Base-by-base conservation (phyloP, 495 filamentous ascomycete species). In the Penicillium arizonense region DNA sequence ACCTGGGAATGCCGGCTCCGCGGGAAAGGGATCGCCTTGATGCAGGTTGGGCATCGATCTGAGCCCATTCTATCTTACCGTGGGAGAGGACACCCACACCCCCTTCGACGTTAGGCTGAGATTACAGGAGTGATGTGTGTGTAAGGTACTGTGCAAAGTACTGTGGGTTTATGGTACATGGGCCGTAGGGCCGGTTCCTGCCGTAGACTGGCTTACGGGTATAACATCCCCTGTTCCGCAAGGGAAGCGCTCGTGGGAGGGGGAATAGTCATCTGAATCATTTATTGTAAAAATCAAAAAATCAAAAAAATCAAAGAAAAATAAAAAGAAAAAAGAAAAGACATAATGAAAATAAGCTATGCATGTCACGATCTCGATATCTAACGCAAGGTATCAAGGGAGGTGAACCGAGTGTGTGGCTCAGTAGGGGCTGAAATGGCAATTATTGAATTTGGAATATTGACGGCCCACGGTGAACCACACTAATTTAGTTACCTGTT, bases 401-500 rank as follows among this genome's bases (percentile, higher is more conserved):
- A 40, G n/a, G 37, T 18, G 9, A 40, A 23, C 14, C 9, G 39
- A 42, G 18, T 11, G 36, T 42, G 39, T 42, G 39, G 39, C 39
- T 42, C 39, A 42, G 20, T 23, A 42, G 39, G 37, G 39, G 39
- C 39, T 42, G 39, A 42, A 42, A 12, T 12, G 20, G 24, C 28
- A 42, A 42, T 23, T 42, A 42, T 23, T 42, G 39, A 42, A 42
- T 42, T 42, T 42, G 39, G 39, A 42, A 42, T 42, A 43, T 43
- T 20, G 24, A 23, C 8, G 24, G 24, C 24, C 41, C 41, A 44
- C 26, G n/a, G 10, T 34, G 43, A 14, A 34, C 47, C 38, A 30
- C 51, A 55, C 55, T 62, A 62, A 36, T 47, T 51, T 55, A 56
- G 55, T 56, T 55, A 61, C 51, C 26, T 12, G 46, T 56, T 45